These are phyloP conservation scores for Flaveria trinervia DNA, from an alignment of 129 eudicot species.

Conservation along the genomic window DNA sequence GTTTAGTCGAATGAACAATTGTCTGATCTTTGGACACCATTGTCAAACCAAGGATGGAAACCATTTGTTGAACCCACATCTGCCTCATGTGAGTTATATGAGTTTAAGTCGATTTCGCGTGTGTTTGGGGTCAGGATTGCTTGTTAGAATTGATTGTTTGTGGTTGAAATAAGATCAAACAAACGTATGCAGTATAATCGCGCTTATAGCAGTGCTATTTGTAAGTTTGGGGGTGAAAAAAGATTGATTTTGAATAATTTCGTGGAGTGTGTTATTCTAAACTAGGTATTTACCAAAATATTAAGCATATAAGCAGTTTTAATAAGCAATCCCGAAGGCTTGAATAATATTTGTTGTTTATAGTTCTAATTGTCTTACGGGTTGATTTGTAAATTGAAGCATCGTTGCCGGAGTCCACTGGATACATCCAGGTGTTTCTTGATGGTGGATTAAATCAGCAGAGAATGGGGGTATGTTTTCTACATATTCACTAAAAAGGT, in stretches of 20 bases:
- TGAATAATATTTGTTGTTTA: neutral
- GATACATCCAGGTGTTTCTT: conserved; percentile 93
- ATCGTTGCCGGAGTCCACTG: conserved; percentile 71
- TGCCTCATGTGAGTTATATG: conserved; percentile 50
- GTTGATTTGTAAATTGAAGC: conserved; percentile 34
- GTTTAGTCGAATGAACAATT: conserved; percentile 54
- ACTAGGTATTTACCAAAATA: neutral
- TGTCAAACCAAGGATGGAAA: conserved; percentile 85
- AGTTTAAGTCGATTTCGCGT: conserved; percentile 3
- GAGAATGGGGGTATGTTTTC: conserved; percentile 89
- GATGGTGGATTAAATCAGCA: conserved; percentile 99
- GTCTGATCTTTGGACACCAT: conserved; percentile 82
- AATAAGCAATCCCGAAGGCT: neutral
- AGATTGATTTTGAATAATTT: no score
- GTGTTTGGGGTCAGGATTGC: neutral
- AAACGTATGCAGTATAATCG: no score
- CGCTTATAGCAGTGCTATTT: neutral
- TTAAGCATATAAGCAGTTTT: neutral
- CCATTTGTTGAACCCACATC: conserved; percentile 47
- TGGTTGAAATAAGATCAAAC: neutral
- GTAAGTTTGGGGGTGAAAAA: no score
- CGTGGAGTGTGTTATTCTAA: neutral
- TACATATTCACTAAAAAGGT: conserved; percentile 1
- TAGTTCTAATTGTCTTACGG: conserved; percentile 18
- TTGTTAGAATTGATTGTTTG: neutral